A percentile compares a stretch with the other conserved stretches of the same genome.
phyloP scores from a whole-genome alignment of 805 yeast species.

The Kluyveromyces siamensis region DNA sequence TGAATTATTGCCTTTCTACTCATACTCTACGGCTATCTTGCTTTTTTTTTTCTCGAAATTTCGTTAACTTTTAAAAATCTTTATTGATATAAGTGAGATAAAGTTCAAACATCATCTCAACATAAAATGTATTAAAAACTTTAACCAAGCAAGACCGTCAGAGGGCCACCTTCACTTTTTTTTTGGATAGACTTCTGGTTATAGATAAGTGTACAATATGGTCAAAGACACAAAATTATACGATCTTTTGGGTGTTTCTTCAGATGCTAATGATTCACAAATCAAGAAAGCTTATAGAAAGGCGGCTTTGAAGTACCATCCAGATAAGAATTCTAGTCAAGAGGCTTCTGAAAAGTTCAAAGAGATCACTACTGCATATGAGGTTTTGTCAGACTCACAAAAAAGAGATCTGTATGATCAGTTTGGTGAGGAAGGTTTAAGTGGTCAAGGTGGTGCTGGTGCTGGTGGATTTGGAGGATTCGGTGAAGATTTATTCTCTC shows the following conservation, averaged over 20 bases:
- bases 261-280: slow-evolving; percentile 59
- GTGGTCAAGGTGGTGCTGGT: slow-evolving; percentile 69
- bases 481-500: slow-evolving; percentile 40
- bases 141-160: background rate
- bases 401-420: slow-evolving; percentile 85
- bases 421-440: slow-evolving; percentile 88
- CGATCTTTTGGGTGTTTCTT: slow-evolving; percentile 63
- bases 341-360: slow-evolving; percentile 88
- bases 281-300: slow-evolving; percentile 78
- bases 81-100: background rate
- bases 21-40: background rate
- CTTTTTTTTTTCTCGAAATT: slow-evolving; percentile 1
- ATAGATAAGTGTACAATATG: slow-evolving; percentile 32
- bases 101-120: background rate
- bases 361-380: slow-evolving; percentile 82
- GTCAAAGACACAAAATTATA: slow-evolving; percentile 74
- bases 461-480: slow-evolving; percentile 45
- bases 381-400: slow-evolving; percentile 75
- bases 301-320: slow-evolving; percentile 73
- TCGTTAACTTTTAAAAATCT: background rate
- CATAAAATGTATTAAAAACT: background rate
- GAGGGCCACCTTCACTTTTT: background rate
- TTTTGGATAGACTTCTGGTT: background rate
- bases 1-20: background rate
- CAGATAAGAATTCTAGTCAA: slow-evolving; percentile 73